Evolutionary conservation across 2,329 filamentous ascomycete genomes (phyloP).

Genomic region (Scedosporium boydii): DNA sequence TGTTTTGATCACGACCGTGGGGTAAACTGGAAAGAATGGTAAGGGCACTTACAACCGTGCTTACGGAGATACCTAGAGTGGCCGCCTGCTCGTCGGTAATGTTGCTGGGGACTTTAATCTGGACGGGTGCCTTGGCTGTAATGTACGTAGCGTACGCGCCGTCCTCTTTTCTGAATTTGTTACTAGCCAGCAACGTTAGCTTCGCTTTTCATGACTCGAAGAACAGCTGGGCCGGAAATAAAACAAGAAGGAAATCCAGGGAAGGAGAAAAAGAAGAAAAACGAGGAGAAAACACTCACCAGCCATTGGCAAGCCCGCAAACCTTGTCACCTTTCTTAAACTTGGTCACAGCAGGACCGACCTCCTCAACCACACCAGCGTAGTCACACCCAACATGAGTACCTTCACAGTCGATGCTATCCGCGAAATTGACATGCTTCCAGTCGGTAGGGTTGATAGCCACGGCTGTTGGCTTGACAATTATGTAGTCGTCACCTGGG

Average conservation of each 20-base stretch:
- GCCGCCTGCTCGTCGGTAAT: constrained; percentile 37
- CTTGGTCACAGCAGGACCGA: constrained; percentile 32
- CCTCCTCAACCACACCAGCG: constrained; percentile 34
- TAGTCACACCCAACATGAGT: constrained; percentile 33
- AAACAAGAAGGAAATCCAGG: not conserved
- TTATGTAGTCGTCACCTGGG: constrained; percentile 18
- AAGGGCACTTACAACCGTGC: constrained; percentile 24
- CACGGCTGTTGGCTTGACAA: constrained; percentile 25
- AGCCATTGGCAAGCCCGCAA: constrained; percentile 28
- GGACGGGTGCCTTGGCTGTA: constrained; percentile 27
- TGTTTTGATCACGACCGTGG: not conserved
- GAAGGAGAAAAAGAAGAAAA: not conserved
- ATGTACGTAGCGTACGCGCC: constrained; percentile 33
- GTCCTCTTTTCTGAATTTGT: constrained; percentile 18
- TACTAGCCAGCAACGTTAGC: constrained; percentile 10
- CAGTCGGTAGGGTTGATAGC: constrained; percentile 27
- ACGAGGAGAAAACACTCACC: constrained; percentile 10
- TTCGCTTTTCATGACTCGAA: not conserved
- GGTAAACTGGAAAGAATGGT: not conserved
- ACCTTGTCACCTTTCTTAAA: constrained; percentile 39
- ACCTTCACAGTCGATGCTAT: constrained; percentile 11
- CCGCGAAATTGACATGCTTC: constrained; percentile 21
- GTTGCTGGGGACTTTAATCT: constrained; percentile 33
- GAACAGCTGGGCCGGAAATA: no score
- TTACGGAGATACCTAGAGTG: constrained; percentile 31